Percentiles rank a stretch among this genome's conserved stretches.
Conservation (phyloP, 2,329 filamentous ascomycete genomes). For the Lasiodiplodia sp. region DNA sequence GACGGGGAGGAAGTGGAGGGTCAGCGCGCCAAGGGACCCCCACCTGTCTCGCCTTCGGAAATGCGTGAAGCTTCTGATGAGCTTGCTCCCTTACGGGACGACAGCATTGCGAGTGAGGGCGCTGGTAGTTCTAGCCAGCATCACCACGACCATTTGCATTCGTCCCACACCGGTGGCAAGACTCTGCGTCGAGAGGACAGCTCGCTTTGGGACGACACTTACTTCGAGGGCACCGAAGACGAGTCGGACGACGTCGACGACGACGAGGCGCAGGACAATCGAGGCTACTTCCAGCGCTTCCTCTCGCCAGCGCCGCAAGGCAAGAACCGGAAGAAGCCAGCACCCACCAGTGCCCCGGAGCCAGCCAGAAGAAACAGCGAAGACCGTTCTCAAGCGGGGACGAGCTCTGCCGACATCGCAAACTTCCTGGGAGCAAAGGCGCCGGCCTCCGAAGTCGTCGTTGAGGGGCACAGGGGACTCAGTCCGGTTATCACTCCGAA, state of each 20-base stretch:
- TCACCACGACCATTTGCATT: slow-evolving; percentile 2
- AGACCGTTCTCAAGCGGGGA: slow-evolving; percentile 36
- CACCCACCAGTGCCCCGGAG: slow-evolving; percentile 10
- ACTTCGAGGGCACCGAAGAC: slow-evolving; percentile 57
- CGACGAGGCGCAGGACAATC: slow-evolving; percentile 34
- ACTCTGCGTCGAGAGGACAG: slow-evolving; percentile 45
- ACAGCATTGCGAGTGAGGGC: slow-evolving; percentile 28
- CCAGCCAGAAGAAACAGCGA: slow-evolving; percentile 3
- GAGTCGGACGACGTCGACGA: slow-evolving; percentile 51
- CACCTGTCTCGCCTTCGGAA: slow-evolving; percentile 56
- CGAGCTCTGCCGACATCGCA: slow-evolving; percentile 50
- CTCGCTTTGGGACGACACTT: slow-evolving; percentile 57
- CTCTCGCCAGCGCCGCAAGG: slow-evolving; percentile 41
- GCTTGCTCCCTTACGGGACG: slow-evolving; percentile 44
- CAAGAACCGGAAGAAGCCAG: slow-evolving; percentile 33
- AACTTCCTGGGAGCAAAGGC: slow-evolving; percentile 35
- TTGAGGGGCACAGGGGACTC: slow-evolving; percentile 22
- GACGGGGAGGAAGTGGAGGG: slow-evolving; percentile 71
- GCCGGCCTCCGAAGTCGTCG: neutral
- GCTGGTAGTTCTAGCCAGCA: slow-evolving; percentile 24
- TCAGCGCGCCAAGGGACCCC: slow-evolving; percentile 47
- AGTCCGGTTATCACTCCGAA: neutral
- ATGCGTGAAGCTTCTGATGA: slow-evolving; percentile 55
- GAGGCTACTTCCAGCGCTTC: slow-evolving; percentile 46
- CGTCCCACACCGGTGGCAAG: slow-evolving; percentile 14